A percentile compares a stretch with the other conserved stretches of the same genome.
Conservation (phyloP, 768 basidiomycete genomes). For the Leucocoprinus birnbaumii region DNA sequence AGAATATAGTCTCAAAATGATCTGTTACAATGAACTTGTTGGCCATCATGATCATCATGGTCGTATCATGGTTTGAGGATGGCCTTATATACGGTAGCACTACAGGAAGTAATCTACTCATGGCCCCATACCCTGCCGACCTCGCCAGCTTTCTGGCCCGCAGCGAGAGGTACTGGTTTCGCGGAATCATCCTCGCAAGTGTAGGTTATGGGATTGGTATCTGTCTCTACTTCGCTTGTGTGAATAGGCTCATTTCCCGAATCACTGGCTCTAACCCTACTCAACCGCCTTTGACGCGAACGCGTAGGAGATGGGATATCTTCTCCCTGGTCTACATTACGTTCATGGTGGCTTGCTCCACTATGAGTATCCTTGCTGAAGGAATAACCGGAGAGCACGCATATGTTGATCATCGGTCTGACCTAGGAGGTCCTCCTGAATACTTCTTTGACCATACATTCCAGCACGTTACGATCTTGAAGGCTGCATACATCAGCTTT, state of each 20-base stretch:
- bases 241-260: background rate
- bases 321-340: conserved; percentile 2
- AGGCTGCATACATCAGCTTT: conserved; percentile 1
- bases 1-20: too few relatives aligned
- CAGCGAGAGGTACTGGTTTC: conserved; percentile 5
- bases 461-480: background rate
- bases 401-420: background rate
- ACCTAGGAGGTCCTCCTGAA: background rate
- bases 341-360: conserved; percentile 2
- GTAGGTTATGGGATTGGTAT: background rate
- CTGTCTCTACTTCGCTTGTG: conserved; percentile 5
- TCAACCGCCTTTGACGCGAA: background rate
- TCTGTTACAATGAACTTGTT: too few relatives aligned
- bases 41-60: too few relatives aligned
- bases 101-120: background rate
- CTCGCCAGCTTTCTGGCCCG: background rate
- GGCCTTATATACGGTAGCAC: too few relatives aligned
- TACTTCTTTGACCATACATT: background rate
- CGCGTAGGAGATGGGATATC: background rate
- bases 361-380: background rate
- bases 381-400: background rate
- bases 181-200: too few relatives aligned
- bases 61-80: too few relatives aligned
- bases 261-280: background rate
- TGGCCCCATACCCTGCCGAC: background rate